phyloP scores from a whole-genome alignment of 2,329 filamentous ascomycete species.

The Alternaria triticimaculans region DNA sequence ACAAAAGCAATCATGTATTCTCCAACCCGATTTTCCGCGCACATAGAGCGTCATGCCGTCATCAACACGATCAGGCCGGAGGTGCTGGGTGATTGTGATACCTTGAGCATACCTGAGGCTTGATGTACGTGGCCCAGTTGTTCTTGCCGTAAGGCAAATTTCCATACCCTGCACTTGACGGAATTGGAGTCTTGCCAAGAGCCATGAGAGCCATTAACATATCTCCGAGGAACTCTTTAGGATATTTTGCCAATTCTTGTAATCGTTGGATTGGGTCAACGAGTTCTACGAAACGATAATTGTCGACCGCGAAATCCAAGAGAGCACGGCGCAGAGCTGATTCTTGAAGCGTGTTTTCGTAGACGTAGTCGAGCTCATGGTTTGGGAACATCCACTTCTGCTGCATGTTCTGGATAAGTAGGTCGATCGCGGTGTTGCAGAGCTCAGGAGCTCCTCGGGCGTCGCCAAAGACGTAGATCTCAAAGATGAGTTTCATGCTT shows the following conservation, averaged over 20 bases:
- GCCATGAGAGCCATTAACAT: accelerated
- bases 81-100: neutral
- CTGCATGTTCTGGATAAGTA: accelerated
- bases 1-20: neutral
- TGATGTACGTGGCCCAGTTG: neutral
- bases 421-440: neutral
- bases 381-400: neutral
- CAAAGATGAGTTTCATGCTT: accelerated
- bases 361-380: too few species aligned
- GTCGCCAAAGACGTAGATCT: neutral
- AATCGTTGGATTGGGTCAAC: neutral
- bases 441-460: accelerated
- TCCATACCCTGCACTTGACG: neutral
- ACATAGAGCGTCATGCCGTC: neutral
- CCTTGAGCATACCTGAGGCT: neutral
- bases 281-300: accelerated
- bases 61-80: neutral
- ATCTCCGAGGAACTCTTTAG: accelerated
- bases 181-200: neutral
- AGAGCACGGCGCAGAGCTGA: neutral
- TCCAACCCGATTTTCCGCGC: neutral
- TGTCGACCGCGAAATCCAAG: neutral
- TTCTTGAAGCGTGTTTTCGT: neutral
- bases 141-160: accelerated
- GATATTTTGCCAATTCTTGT: accelerated